Percentiles rank a stretch among this genome's conserved stretches.
phyloP scores from a whole-genome alignment of 2,329 filamentous ascomycete species.

The Atkinsonella texensis region DNA sequence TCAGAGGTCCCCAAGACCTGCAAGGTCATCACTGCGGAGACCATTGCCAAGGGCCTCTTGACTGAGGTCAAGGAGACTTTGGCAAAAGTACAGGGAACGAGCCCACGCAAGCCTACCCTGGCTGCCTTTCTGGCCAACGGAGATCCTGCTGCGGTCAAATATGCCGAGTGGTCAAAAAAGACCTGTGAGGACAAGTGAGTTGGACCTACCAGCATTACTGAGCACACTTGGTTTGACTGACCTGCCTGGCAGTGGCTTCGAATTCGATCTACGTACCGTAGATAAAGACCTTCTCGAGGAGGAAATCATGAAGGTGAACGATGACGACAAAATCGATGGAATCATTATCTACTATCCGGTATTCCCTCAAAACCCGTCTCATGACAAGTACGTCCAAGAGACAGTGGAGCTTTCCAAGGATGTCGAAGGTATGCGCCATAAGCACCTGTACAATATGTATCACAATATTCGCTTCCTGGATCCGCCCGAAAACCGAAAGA shows the following conservation, averaged over 20 bases:
- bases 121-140: conserved; percentile 87
- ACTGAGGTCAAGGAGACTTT: conserved; percentile 67
- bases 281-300: conserved; percentile 86
- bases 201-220: not conserved
- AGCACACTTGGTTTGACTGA: conserved; percentile 5
- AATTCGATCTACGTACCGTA: conserved; percentile 73
- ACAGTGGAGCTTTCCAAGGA: conserved; percentile 85
- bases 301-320: conserved; percentile 73
- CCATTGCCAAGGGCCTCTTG: conserved; percentile 72
- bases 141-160: conserved; percentile 83
- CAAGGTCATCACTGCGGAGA: conserved; percentile 84
- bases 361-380: conserved; percentile 64
- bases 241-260: conserved; percentile 56
- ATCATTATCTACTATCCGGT: conserved; percentile 99
- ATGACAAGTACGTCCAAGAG: conserved; percentile 94
- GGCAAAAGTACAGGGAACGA: conserved; percentile 51
- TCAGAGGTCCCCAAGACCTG: conserved; percentile 52
- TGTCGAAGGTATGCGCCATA: conserved; percentile 87
- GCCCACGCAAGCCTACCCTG: conserved; percentile 53
- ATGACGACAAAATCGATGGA: conserved; percentile 63
- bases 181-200: conserved; percentile 91
- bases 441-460: conserved; percentile 98
- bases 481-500: conserved; percentile 60
- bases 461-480: conserved; percentile 95
- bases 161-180: conserved; percentile 95